Evolutionary conservation across 2,329 filamentous ascomycete genomes (phyloP), one percentile per base, ranked within the genome.

Genomic region (Alternaria gansuensis): DNA sequence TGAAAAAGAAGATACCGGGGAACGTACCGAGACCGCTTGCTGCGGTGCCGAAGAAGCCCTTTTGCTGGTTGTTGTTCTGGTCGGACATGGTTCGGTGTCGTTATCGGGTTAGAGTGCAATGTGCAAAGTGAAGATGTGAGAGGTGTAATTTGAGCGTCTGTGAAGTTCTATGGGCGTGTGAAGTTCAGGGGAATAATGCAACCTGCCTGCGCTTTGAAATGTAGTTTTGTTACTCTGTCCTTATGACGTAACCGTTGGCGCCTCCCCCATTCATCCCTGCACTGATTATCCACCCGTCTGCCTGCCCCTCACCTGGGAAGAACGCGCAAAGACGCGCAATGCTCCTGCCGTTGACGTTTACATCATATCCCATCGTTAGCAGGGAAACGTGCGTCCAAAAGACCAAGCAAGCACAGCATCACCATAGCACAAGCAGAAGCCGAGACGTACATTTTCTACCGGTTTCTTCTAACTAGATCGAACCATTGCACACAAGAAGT

Each of bases 31-130:
- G 43, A 14, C 74, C 75, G 51, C 71, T 65, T 4, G 72, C 66
- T 34, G 70, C 73, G 52, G 73, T 74, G 54, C 71, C 67, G 62
- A 75, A 75, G 63, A 76, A 69, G 56, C 72, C 73, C 53, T 73
- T 63, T 28, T 71, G 64, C 44, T 70, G 64, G 34, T 63, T 62
- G 34, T 63, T 62, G 45, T 65, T 68, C 49, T 71, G 69, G 17
- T 71, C 69, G 3, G 71, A 60, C 71, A 74, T 74, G 4, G 11
- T 21, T 23, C 11, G n/a, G 17, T 17, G 17, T 17, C 17, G 17
- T 17, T 17, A 28, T 8, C 23, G 21, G 6, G 3, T 5, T 14
- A 14, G 39, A 33, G 31, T 33, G 31, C 10, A 33, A 33, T 10
- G 39, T 41, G 8, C 26, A 28, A 28, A 28, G 39, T 41, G 0